Evolutionary conservation across 306 rosid genomes (phyloP).

Genomic region (Cucurbita moschata): DNA sequence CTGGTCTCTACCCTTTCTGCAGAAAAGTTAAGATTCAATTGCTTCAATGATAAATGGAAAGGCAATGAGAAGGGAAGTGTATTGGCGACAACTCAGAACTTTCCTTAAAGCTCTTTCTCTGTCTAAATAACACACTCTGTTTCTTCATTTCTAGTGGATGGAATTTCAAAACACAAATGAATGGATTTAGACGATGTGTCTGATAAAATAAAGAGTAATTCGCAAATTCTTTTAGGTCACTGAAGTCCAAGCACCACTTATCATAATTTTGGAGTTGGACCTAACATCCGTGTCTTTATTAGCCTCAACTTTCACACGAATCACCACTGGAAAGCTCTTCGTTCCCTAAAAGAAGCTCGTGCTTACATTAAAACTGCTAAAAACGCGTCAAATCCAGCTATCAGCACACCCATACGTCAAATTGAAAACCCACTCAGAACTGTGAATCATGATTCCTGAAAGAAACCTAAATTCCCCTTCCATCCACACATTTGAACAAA

Average conservation of each 20-base stretch:
- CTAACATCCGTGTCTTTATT: not conserved
- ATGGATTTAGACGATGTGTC: not conserved
- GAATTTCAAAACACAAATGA: not conserved
- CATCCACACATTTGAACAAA: not conserved
- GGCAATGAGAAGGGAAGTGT: not conserved
- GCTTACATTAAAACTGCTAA: not conserved
- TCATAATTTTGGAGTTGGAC: not conserved
- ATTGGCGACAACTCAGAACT: not conserved
- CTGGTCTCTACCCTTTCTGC: not conserved
- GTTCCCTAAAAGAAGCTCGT: not conserved
- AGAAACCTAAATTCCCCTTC: not conserved
- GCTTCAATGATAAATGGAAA: not conserved
- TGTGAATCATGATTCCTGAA: not conserved
- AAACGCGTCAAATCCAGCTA: not conserved
- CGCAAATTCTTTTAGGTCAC: not conserved
- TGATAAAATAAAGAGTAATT: not conserved
- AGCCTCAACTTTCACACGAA: too few relatives aligned
- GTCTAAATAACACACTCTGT: not conserved
- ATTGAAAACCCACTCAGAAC: not conserved
- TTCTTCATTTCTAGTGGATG: not conserved
- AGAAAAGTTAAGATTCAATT: not conserved
- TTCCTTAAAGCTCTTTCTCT: not conserved
- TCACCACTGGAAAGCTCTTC: not conserved
- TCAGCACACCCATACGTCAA: not conserved
- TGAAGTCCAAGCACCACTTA: not conserved